Evolutionary conservation across 331 rosid genomes (phyloP), one percentile per base, ranked within the genome.

Genomic region (Erythrophleum ivorense): DNA sequence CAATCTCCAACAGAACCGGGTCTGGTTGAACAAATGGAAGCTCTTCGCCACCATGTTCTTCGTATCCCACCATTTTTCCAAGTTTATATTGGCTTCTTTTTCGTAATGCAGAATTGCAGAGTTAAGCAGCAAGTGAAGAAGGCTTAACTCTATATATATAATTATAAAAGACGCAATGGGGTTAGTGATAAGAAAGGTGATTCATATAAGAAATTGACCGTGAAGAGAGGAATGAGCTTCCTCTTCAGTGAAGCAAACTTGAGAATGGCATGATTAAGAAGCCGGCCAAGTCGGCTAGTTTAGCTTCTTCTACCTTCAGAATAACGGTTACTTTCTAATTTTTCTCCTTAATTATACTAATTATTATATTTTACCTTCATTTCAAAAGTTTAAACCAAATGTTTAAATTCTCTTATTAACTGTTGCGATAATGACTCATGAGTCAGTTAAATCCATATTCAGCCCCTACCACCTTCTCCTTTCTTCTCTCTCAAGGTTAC

Each of bases 1-100:
- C 84, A 81, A 93, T 90, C 93, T 95, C 97, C 80, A 93, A 88
- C 67, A 81, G 83, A 73, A 91, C 66, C 1, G 97, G 92, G 85
- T 90, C 89, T 34, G 91, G 73, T 52, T 85, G 91, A 71, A 84
- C 76, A 66, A 87, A 78, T 46, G 84, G 87, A 76, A 49, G 82
- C 55, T 90, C 89, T 57, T 89, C 94, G 31, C 85, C 84, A 71
- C 53, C 76, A 38, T 88, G 87, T 78, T 90, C 92, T 80, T 91
- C 93, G 75, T 85, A 83, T 80, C 88, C 84, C 91, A 62, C 82
- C 99, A 89, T 95, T 71, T 81, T n/a, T 71, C 12, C n/a, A 67
- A 41, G 14, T 18, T 24, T 9, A 4, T 40, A 18, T 9, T 40
- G 9, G 24, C 60, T 79, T 9, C 24, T 66, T 81, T 24, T 85